A percentile compares a stretch with the other conserved stretches of the same genome.
Evolutionary conservation across 257 asterid species (phyloP).

Genomic region (Primulina eburnea): DNA sequence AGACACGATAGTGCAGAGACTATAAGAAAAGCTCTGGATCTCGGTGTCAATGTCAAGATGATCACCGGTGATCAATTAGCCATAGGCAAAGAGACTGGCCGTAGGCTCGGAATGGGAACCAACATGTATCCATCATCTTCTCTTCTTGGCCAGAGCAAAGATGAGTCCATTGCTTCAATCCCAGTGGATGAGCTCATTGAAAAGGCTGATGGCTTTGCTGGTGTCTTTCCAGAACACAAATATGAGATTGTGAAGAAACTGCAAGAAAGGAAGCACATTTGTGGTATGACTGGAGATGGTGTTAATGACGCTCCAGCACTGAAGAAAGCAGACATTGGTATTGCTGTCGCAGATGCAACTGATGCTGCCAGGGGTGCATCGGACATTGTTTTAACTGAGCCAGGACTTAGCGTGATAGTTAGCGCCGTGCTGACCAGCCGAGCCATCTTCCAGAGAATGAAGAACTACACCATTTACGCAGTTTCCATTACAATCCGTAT

Average conservation of each 20-base stretch:
- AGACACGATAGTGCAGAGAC: conserved; percentile 80
- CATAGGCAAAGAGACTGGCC: conserved; percentile 77
- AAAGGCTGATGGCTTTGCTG: conserved; percentile 85
- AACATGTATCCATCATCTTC: conserved; percentile 86
- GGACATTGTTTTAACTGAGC: conserved; percentile 80
- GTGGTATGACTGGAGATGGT: conserved; percentile 95
- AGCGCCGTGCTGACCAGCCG: conserved; percentile 82
- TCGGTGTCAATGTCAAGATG: conserved; percentile 70
- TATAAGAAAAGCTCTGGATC: conserved; percentile 55
- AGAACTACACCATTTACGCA: conserved; percentile 69
- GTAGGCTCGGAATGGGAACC: conserved; percentile 86
- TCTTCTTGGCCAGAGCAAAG: conserved; percentile 63
- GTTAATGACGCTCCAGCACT: conserved; percentile 87
- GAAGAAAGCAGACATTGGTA: conserved; percentile 80
- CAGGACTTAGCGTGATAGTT: conserved; percentile 75
- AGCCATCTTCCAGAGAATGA: conserved; percentile 92
- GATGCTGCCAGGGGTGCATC: conserved; percentile 88
- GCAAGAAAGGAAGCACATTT: conserved; percentile 73
- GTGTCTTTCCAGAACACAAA: conserved; percentile 89
- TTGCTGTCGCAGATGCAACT: conserved; percentile 81
- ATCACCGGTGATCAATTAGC: conserved; percentile 85
- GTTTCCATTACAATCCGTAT: conserved; percentile 60
- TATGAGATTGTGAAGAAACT: conserved; percentile 77
- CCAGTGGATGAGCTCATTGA: conserved; percentile 72
- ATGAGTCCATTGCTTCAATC: conserved; percentile 48